Base-by-base conservation (phyloP, 2,329 filamentous ascomycete genomes). In the Thielaviopsis punctulata region DNA sequence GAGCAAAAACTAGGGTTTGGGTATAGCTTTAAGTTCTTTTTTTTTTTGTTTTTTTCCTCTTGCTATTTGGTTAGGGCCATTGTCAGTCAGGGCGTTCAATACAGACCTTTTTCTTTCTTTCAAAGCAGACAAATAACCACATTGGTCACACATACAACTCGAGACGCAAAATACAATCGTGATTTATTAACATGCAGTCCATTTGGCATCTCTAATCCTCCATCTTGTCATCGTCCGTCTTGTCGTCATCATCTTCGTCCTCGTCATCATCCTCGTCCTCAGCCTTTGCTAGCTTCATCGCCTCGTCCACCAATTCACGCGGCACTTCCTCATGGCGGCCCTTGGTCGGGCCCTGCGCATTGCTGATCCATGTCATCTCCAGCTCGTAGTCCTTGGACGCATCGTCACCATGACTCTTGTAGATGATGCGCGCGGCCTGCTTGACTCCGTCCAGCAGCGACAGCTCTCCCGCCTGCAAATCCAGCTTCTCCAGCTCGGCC, bases 351-450 rank as follows among this genome's bases (percentile, higher is more conserved):
- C 89, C 90, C 58, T 85, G 79, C 47, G 80, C 68, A 51, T 76
- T 79, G 68, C 88, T 95, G 66, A 96, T 86, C 92, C 92, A 98
- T 55, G 86, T 94, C 88, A 98, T 93, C 73, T 98, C 92, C 55
- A 98, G 75, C 79, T 98, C 92, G 63, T 96, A 98, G 59, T 96
- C 92, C 75, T 98, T 98, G 71, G 96, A 92, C 73, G 96, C 96
- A 75, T 90, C 96, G 68, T 98, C 92, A 67, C 96, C 92, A 65
- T 98, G 92, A 48, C 90, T 89, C 56, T 95, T 80, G 66, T 95
- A 93, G 69, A 98, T 96, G 69, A 98, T 98, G 56, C 88, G 76
- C 53, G 92, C 92, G 30, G 92, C 92, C 73, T 96, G 86, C 75
- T 94, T 95, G 63, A 98, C 86, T 49, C 84, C 92, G 63, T 96